phyloP scores from a whole-genome alignment of 192 early-diverging fungal genomes.

The Backusella psychrophila region DNA sequence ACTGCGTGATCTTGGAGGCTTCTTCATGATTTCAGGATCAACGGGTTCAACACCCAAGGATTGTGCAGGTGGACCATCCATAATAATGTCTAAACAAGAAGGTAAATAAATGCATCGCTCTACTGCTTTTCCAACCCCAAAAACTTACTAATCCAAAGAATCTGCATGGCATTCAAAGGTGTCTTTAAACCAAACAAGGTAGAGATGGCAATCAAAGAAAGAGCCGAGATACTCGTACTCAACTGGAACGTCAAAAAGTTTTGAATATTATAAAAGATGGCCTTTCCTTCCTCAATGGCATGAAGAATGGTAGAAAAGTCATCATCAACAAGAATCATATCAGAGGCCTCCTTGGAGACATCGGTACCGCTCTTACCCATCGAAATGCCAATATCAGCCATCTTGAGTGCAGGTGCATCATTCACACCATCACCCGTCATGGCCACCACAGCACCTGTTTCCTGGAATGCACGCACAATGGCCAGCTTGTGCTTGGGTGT shows the following conservation, averaged over 20 bases:
- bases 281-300: constrained; percentile 92
- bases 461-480: constrained; percentile 87
- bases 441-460: constrained; percentile 83
- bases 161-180: constrained; percentile 98
- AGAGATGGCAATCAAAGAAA: constrained; percentile 83
- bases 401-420: constrained; percentile 90
- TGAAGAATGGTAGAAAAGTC: constrained; percentile 90
- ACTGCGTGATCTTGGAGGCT: constrained; percentile 77
- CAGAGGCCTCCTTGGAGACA: constrained; percentile 94
- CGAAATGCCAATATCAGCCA: constrained; percentile 95
- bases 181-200: constrained; percentile 85
- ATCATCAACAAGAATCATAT: constrained; percentile 97
- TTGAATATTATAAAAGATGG: constrained; percentile 97
- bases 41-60: constrained; percentile 94
- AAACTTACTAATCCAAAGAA: constrained; percentile 94
- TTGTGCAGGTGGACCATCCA: constrained; percentile 98
- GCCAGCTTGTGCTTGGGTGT: constrained; percentile 89
- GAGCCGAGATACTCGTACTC: constrained; percentile 89
- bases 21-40: constrained; percentile 87
- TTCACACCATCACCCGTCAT: constrained; percentile 99
- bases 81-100: constrained; percentile 78
- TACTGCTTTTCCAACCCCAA: neutral
- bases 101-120: neutral
- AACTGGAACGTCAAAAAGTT: constrained; percentile 97
- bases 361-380: constrained; percentile 97